Conservation (phyloP, 2,329 filamentous ascomycete genomes). For the Atkinsonella hypoxylon region DNA sequence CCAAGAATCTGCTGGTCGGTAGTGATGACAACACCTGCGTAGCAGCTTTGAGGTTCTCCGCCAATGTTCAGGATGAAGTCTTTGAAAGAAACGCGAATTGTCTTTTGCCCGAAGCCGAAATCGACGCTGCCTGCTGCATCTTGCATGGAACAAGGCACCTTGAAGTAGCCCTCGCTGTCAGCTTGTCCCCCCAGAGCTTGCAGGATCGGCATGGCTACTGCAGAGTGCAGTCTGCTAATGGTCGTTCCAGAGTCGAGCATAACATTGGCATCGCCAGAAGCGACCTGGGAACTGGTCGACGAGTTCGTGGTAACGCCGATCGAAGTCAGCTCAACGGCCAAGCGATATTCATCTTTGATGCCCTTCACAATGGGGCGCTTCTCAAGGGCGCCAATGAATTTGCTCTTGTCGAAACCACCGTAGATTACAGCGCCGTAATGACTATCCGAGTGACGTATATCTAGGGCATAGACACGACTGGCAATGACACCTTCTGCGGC, state of each 20-base stretch:
- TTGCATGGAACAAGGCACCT: slow-evolving; percentile 29
- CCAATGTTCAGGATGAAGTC: slow-evolving; percentile 37
- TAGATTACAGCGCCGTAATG: slow-evolving; percentile 38
- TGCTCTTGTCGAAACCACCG: slow-evolving; percentile 39
- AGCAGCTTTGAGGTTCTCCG: slow-evolving; percentile 24
- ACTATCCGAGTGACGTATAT: slow-evolving; percentile 32
- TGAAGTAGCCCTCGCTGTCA: slow-evolving; percentile 31
- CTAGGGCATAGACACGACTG: slow-evolving; percentile 38
- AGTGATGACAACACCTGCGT: slow-evolving; percentile 28
- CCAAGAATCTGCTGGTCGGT: slow-evolving; percentile 32
- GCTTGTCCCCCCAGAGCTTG: slow-evolving; percentile 28
- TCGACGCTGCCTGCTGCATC: slow-evolving; percentile 28
- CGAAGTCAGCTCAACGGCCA: slow-evolving; percentile 21
- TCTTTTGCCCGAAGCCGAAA: slow-evolving; percentile 33
- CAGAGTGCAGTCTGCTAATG: slow-evolving; percentile 31
- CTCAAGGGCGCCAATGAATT: slow-evolving; percentile 34
- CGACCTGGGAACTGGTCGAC: slow-evolving; percentile 15
- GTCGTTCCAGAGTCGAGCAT: slow-evolving; percentile 43
- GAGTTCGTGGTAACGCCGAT: slow-evolving; percentile 20
- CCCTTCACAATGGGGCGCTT: slow-evolving; percentile 30
- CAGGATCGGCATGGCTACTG: slow-evolving; percentile 30
- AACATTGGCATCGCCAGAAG: slow-evolving; percentile 24
- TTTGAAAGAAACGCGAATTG: slow-evolving; percentile 29
- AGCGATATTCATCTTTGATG: slow-evolving; percentile 21
- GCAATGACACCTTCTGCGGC: slow-evolving; percentile 33